Conservation (phyloP, 495 filamentous ascomycete species). For the Pyronema omphalodes region DNA sequence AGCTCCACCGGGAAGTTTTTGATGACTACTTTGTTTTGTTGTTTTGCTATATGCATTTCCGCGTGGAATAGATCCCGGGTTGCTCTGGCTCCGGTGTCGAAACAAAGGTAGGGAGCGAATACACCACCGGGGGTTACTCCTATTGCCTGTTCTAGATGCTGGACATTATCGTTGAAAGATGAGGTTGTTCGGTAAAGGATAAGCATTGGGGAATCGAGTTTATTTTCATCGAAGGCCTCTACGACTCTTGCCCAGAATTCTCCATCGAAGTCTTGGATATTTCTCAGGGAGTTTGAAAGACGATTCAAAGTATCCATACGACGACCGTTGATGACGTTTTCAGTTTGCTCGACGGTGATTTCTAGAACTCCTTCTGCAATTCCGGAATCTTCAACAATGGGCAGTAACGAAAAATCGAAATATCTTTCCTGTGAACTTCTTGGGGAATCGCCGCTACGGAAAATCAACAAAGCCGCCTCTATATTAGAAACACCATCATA, state of each 20-base stretch:
- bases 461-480: conserved; percentile 12
- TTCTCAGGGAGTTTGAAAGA: conserved; percentile 11
- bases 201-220: conserved; percentile 15
- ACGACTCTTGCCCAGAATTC: conserved; percentile 16
- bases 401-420: conserved; percentile 15
- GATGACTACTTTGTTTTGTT: conserved; percentile 11
- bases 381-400: conserved; percentile 9
- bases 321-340: conserved; percentile 12
- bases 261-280: conserved; percentile 16
- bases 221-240: conserved; percentile 16
- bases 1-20: conserved; percentile 5
- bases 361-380: conserved; percentile 13
- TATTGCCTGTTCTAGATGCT: background rate
- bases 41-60: conserved; percentile 16
- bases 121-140: background rate
- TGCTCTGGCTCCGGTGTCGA: background rate
- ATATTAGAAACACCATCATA: too few species aligned
- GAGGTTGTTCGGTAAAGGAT: conserved; percentile 12
- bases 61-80: background rate
- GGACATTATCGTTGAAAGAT: background rate
- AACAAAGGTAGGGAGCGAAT: background rate
- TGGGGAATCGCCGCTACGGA: conserved; percentile 5
- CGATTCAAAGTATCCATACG: conserved; percentile 14
- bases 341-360: conserved; percentile 16
- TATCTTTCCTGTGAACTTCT: conserved; percentile 11